phyloP scores from a whole-genome alignment of 768 basidiomycete species.

The Cystofilobasidium capitatum region DNA sequence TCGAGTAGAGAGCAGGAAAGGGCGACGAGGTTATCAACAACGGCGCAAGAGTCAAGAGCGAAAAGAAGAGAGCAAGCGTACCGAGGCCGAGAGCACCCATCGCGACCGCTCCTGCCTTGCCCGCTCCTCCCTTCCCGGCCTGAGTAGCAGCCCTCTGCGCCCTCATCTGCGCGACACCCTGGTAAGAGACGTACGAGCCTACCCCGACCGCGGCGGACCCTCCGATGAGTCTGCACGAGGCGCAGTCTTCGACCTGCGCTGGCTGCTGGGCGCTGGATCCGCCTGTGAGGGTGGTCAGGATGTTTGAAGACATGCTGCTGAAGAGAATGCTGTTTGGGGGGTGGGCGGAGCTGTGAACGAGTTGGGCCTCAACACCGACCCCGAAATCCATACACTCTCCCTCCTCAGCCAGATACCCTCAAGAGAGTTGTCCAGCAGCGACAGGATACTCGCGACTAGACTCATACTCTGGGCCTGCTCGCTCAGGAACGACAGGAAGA shows the following conservation, averaged over 20 bases:
- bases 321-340: neutral
- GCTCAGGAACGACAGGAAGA: too few relatives aligned
- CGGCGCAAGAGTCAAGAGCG: neutral
- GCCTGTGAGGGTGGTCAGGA: neutral
- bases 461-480: too few relatives aligned
- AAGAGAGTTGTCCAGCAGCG: too few relatives aligned
- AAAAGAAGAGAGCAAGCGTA: neutral
- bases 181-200: neutral
- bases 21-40: neutral
- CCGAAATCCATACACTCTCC: too few relatives aligned
- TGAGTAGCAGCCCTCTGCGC: neutral
- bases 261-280: too few relatives aligned
- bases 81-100: conserved; percentile 2
- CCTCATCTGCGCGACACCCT: neutral
- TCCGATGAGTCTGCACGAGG: conserved; percentile 8
- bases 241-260: conserved; percentile 12
- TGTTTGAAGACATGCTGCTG: neutral
- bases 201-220: neutral
- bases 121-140: neutral
- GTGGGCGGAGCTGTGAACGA: neutral
- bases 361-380: too few relatives aligned
- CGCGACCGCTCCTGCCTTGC: neutral
- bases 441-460: too few relatives aligned
- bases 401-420: too few relatives aligned
- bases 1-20: too few relatives aligned